Evolutionary conservation across 2,329 filamentous ascomycete genomes (phyloP), one percentile per base, ranked within the genome.

Genomic region (Cordyceps cicadae): DNA sequence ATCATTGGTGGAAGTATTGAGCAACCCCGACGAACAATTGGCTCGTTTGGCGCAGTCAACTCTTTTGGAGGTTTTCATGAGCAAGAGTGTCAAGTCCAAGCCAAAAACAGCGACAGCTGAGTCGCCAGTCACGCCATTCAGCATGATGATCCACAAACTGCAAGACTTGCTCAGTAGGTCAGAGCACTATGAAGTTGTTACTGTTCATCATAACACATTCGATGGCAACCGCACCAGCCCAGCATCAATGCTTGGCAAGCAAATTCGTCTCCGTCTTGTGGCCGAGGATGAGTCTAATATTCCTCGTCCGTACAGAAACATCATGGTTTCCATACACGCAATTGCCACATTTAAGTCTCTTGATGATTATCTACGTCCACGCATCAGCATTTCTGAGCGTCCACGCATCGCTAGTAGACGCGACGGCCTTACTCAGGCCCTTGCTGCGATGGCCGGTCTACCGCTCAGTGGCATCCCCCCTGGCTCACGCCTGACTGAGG

Each of bases 301-400:
- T 62, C 94, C 94, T 19, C 83, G 87, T 41, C 81, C 88, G 0
- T 97, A 96, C 70, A 85, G 90, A 24, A 96, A 93, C 66, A 95
- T 99, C 64, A 97, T 97, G 88, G 94, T 99, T 1, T 96, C 92
- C 0, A 99, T 99, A 61, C 94, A 99, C 72, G 94, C 94, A 17
- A 97, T 99, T 69, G 93, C 94, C 2, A 97, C 92, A 0, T 97
- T 99, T 78, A 97, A 97, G 72, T 90, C 93, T 0, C 77, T 99
- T 26, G 94, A 97, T 70, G 94, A 99, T 71, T 99, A 97, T 72
- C 80, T 99, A 49, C 87, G 94, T 43, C 94, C 94, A 8, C 85
- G 93, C 63, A 96, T 99, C 62, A 91, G 81, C 67, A 72, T 94
- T 15, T 86, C 89, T 3, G 92, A 96, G 64, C 85, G 90, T 19